Evolutionary conservation across 163 green algal genomes (phyloP).

Genomic region (Scenedesmus sp.): DNA sequence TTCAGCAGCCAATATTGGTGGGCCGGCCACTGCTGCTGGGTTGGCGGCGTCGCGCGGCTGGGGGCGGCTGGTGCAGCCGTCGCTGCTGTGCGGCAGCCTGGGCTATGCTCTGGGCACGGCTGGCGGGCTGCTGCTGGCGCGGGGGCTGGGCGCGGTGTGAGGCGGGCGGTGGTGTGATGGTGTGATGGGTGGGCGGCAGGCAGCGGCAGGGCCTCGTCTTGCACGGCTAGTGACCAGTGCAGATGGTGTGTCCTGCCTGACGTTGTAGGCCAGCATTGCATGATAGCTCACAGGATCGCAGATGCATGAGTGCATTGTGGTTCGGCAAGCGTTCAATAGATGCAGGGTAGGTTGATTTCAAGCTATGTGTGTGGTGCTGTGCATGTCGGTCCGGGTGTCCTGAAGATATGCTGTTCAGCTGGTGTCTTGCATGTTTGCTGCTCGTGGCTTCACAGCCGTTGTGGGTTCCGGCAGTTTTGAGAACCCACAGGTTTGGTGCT

Average conservation of each 20-base stretch:
- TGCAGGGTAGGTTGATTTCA: too few relatives aligned
- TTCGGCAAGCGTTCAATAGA: too few relatives aligned
- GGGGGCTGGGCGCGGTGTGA: not conserved
- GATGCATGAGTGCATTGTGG: too few relatives aligned
- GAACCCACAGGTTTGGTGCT: not conserved
- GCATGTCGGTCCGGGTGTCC: not conserved
- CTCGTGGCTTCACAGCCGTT: not conserved
- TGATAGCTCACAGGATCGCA: too few relatives aligned
- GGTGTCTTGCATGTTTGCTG: not conserved
- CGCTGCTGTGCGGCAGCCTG: constrained; percentile 65
- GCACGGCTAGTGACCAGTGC: not conserved
- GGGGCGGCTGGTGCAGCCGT: constrained; percentile 61
- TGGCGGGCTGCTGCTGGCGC: constrained; percentile 57
- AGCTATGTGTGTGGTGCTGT: not conserved
- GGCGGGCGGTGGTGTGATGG: too few relatives aligned
- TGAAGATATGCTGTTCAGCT: not conserved
- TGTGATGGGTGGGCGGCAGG: not conserved
- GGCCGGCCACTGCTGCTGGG: constrained; percentile 73
- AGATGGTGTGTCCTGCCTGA: not conserved
- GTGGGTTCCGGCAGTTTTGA: not conserved
- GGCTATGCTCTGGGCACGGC: constrained; percentile 67
- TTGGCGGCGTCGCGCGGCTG: constrained; percentile 63
- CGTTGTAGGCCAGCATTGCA: not conserved
- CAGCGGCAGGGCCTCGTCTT: not conserved
- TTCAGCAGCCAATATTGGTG: constrained; percentile 79